Base-by-base conservation (phyloP, 2,329 filamentous ascomycete genomes). In the Salinomyces thailandicus region DNA sequence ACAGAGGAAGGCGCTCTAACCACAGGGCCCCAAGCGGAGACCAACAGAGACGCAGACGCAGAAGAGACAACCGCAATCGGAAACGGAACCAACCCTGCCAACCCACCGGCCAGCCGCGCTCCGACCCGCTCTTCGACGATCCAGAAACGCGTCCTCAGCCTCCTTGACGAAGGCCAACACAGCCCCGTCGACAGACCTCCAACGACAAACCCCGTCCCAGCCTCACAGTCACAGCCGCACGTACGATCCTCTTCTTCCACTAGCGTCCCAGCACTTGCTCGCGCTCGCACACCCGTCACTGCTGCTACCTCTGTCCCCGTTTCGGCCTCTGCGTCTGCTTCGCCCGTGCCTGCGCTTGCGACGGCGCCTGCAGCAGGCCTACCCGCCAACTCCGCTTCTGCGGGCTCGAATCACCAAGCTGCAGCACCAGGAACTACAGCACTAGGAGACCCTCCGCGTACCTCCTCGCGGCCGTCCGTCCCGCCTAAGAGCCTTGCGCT, bases 111-210 rank as follows among this genome's bases (percentile, higher is more conserved):
- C 16, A 19, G 13, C n/a, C 17, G 26, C 9, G 18, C n/a, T 68
- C 71, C 32, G 62, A 75, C 75, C 11, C 70, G 79, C 28, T 85
- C 86, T 13, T 74, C 78, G n/a, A 83, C 80, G 17, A 98, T 98
- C 50, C 86, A 96, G 57, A 86, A 84, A 54, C 80, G 89, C 45
- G 85, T 98, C 37, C 84, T 93, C 63, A 85, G 76, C 33, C 67
- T 96, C 33, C 66, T 98, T 12, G 79, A 79, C 42, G 87, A 95
- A 52, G n/a, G n/a, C n/a, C n/a, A n/a, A n/a, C n/a, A n/a, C n/a
- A n/a, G n/a, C n/a, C n/a, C n/a, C n/a, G n/a, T n/a, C n/a, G n/a
- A n/a, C n/a, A n/a, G n/a, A 30, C 43, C 39, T 19, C 39, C 36
- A 14, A 19, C 28, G 11, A 15, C 15, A 35, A 19, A n/a, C n/a